phyloP scores from a whole-genome alignment of 2,329 filamentous ascomycete species.

The Fusarium sp. region DNA sequence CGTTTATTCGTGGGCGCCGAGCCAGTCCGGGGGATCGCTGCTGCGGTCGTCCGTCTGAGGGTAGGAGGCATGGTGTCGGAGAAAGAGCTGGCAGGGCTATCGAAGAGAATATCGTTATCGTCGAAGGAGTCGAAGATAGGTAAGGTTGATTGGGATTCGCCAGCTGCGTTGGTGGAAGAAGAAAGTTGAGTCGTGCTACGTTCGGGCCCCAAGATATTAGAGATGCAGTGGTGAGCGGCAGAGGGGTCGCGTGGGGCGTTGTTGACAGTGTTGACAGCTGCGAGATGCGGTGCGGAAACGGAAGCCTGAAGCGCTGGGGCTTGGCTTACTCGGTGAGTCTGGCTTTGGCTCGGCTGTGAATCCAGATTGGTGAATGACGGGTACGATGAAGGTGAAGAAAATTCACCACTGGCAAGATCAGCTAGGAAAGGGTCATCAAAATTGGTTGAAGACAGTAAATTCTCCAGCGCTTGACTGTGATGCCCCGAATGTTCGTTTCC shows the following conservation, averaged over 20 bases:
- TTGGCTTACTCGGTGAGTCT: slow-evolving; percentile 20
- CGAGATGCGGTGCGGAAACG: slow-evolving; percentile 27
- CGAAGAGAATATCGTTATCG: slow-evolving; percentile 40
- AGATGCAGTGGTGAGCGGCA: slow-evolving; percentile 26
- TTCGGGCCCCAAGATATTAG: slow-evolving; percentile 28
- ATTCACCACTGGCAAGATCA: slow-evolving; percentile 47
- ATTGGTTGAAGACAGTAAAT: slow-evolving; percentile 13
- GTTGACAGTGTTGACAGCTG: slow-evolving; percentile 23
- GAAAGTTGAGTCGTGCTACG: slow-evolving; percentile 41
- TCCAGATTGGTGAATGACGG: slow-evolving; percentile 45
- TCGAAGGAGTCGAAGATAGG: slow-evolving; percentile 48
- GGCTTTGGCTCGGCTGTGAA: slow-evolving; percentile 26
- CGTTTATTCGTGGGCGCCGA: slow-evolving; percentile 43
- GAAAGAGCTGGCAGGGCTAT: slow-evolving; percentile 47
- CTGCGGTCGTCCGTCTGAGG: slow-evolving; percentile 33
- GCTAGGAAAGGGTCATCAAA: slow-evolving; percentile 45
- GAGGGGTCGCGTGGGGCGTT: slow-evolving; percentile 41
- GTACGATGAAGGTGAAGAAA: slow-evolving; percentile 54
- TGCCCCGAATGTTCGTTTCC: slow-evolving; percentile 5
- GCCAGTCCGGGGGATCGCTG: slow-evolving; percentile 26
- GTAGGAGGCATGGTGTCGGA: slow-evolving; percentile 48
- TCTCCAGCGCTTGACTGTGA: slow-evolving; percentile 5
- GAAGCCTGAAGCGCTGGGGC: slow-evolving; percentile 35
- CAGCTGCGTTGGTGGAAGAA: slow-evolving; percentile 37
- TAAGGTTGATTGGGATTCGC: slow-evolving; percentile 45